A percentile compares a stretch with the other conserved stretches of the same genome.
These are phyloP conservation scores for Fusarium subglutinans DNA, from an alignment of 2,329 filamentous ascomycete species.

Conservation along the genomic window DNA sequence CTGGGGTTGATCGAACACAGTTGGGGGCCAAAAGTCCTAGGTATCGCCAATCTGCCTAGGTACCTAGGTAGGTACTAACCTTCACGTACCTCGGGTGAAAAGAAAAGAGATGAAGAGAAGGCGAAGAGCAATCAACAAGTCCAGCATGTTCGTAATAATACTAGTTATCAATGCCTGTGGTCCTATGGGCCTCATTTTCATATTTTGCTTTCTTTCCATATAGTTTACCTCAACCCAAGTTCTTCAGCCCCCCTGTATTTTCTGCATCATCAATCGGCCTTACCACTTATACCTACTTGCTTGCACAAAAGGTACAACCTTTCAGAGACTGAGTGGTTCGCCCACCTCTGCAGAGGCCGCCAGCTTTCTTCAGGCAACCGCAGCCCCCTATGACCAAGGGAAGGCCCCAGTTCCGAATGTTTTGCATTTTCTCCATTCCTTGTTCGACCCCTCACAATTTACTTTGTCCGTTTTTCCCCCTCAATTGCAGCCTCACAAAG, in stretches of 20 bases:
- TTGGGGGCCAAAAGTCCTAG: conserved; percentile 3
- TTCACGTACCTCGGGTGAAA: background rate
- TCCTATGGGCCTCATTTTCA: background rate
- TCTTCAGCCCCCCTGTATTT: background rate
- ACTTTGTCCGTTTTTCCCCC: background rate
- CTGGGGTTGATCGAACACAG: background rate
- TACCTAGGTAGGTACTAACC: background rate
- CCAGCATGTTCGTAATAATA: background rate
- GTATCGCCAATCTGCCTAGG: background rate
- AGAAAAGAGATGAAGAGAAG: background rate
- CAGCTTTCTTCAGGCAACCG: conserved; percentile 5
- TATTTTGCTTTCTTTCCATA: background rate
- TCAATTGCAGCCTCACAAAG: conserved; percentile 20
- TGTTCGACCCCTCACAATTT: background rate
- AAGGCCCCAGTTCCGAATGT: conserved; percentile 6
- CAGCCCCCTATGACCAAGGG: conserved; percentile 3
- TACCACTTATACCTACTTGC: background rate
- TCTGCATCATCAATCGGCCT: background rate
- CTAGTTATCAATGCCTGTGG: background rate
- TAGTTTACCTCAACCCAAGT: background rate
- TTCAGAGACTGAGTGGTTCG: conserved; percentile 3
- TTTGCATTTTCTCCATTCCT: conserved; percentile 14
- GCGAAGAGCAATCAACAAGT: background rate
- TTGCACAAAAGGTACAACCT: background rate
- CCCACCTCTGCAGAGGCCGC: conserved; percentile 6